These are phyloP conservation scores for Erythrobasidium yunnanense DNA, from an alignment of 768 basidiomycete species.

Conservation along the genomic window DNA sequence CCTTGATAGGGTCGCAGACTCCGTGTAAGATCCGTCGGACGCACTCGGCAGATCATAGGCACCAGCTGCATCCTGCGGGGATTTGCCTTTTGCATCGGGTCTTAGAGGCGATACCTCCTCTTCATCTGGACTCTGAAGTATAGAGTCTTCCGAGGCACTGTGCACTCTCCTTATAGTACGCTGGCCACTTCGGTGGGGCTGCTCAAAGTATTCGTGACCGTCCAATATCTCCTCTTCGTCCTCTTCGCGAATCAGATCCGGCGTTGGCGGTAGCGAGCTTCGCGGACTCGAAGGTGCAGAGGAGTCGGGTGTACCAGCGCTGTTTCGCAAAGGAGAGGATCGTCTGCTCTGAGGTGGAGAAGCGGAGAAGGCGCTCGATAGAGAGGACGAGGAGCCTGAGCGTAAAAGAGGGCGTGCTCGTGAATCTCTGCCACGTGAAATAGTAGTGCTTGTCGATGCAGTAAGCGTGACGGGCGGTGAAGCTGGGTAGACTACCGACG, in stretches of 20 bases:
- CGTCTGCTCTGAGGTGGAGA: neutral
- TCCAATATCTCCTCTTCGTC: neutral
- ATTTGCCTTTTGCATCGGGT: too few relatives aligned
- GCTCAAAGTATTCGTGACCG: neutral
- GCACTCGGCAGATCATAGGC: neutral
- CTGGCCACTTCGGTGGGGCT: too few relatives aligned
- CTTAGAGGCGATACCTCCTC: too few relatives aligned
- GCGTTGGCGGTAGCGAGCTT: conserved; percentile 1
- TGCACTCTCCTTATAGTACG: too few relatives aligned
- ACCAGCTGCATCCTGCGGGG: neutral
- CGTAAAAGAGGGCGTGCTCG: neutral
- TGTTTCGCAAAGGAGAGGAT: neutral
- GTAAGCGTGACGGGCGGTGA: too few relatives aligned
- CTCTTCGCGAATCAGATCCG: conserved; percentile 14
- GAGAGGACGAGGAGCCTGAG: neutral
- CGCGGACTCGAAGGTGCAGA: neutral
- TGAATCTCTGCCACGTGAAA: neutral
- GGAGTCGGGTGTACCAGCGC: neutral
- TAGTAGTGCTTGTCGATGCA: too few relatives aligned
- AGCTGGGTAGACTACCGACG: too few relatives aligned
- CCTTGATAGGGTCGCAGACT: neutral
- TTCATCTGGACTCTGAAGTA: too few relatives aligned
- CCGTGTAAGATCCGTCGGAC: neutral
- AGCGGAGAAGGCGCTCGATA: neutral
- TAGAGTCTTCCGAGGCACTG: too few relatives aligned